A percentile compares a stretch with the other conserved stretches of the same genome.
Conservation (phyloP, 2,329 filamentous ascomycete genomes). For the Diaporthe sp. region DNA sequence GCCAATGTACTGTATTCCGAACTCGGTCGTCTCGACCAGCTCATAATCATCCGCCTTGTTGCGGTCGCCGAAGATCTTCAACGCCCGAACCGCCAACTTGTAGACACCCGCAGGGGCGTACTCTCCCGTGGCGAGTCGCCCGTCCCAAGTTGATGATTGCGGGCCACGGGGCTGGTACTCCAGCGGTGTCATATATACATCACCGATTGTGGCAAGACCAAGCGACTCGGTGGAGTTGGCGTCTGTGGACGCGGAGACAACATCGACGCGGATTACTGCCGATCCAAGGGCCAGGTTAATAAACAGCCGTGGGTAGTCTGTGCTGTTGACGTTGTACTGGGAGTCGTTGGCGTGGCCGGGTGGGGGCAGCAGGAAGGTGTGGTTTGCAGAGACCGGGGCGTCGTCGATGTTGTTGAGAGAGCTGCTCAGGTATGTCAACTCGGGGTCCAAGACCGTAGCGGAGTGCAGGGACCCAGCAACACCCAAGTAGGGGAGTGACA, state of each 20-base stretch:
- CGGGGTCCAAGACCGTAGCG: constrained; percentile 51
- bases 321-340: constrained; percentile 44
- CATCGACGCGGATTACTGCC: constrained; percentile 57
- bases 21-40: constrained; percentile 54
- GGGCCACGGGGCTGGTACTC: constrained; percentile 51
- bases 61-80: constrained; percentile 65
- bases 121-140: constrained; percentile 59
- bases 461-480: constrained; percentile 55
- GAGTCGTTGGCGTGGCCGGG: constrained; percentile 52
- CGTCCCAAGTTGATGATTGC: constrained; percentile 56
- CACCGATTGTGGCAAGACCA: constrained; percentile 58
- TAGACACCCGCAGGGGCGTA: constrained; percentile 65
- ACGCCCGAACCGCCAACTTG: constrained; percentile 61
- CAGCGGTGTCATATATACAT: constrained; percentile 58
- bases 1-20: constrained; percentile 59
- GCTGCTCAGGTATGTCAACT: constrained; percentile 49
- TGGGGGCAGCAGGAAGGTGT: constrained; percentile 58
- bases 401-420: constrained; percentile 41
- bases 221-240: constrained; percentile 48
- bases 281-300: constrained; percentile 61
- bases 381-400: constrained; percentile 49
- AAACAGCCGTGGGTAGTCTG: constrained; percentile 56
- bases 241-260: constrained; percentile 54
- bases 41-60: constrained; percentile 62
- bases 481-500: constrained; percentile 57